phyloP scores from a whole-genome alignment of 164 flowering plant species.

The Magnolia officinalis region DNA sequence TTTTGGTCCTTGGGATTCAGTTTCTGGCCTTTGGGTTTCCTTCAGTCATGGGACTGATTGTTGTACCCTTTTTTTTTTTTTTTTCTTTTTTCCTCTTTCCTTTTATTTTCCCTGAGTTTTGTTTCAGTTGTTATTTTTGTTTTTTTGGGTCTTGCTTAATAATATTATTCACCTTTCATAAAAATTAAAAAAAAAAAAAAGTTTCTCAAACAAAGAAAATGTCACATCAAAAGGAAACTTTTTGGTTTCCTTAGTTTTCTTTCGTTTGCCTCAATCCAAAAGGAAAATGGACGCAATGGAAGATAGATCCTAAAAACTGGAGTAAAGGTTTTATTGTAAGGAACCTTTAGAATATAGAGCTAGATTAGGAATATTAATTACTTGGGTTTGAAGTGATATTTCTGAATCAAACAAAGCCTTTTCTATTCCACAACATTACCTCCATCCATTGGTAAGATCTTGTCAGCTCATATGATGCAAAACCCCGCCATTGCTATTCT shows the following conservation, averaged over 20 bases:
- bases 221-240: too few species aligned
- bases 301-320: not conserved
- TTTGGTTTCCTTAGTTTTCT: too few species aligned
- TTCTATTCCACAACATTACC: constrained; percentile 21
- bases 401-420: not conserved
- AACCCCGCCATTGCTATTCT: constrained; percentile 59
- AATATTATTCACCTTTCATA: too few species aligned
- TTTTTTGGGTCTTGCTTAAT: too few species aligned
- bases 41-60: not conserved
- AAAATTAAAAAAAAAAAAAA: too few species aligned
- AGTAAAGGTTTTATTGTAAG: not conserved
- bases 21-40: not conserved
- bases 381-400: not conserved
- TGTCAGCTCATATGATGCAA: constrained; percentile 55
- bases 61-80: not conserved
- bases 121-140: too few species aligned
- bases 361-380: not conserved
- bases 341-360: not conserved
- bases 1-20: not conserved
- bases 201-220: too few species aligned
- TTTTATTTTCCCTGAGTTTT: too few species aligned
- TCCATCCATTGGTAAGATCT: constrained; percentile 59
- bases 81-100: too few species aligned
- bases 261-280: too few species aligned
- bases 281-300: not conserved